Evolutionary conservation across 495 filamentous ascomycete genomes (phyloP).

Genomic region (Hypomontagnella monticulosa): DNA sequence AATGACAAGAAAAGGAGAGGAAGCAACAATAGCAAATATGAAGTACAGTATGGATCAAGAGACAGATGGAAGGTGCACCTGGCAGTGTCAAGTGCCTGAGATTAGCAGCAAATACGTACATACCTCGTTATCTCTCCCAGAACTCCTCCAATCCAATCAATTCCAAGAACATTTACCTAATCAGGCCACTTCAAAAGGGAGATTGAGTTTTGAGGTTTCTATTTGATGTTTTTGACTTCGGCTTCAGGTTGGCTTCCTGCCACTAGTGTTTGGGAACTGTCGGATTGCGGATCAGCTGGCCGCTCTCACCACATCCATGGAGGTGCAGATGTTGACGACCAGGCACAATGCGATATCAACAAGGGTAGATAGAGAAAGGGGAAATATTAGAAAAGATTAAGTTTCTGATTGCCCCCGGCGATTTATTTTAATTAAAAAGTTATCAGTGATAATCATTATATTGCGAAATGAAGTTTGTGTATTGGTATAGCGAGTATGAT

Average conservation of each 20-base stretch:
- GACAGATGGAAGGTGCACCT: not conserved
- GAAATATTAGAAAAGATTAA: too few relatives aligned
- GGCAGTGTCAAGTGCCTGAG: not conserved
- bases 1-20: not conserved
- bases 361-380: not conserved
- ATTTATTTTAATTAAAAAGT: slow-evolving; percentile 11
- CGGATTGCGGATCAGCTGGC: not conserved
- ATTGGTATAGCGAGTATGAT: slow-evolving; percentile 11
- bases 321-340: too few relatives aligned
- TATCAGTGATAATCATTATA: slow-evolving; percentile 7
- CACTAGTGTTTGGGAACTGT: not conserved
- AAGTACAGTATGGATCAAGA: not conserved
- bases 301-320: too few relatives aligned
- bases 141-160: not conserved
- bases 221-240: not conserved
- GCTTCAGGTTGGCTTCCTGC: not conserved
- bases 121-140: not conserved
- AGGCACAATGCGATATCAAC: not conserved
- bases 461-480: slow-evolving; percentile 13
- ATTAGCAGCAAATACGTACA: not conserved
- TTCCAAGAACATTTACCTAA: not conserved
- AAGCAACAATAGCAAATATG: not conserved
- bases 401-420: too few relatives aligned
- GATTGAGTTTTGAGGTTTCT: not conserved
- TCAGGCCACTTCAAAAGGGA: slow-evolving; percentile 2